Conservation (phyloP, 2,329 filamentous ascomycete species). For the Penicillium sp. region DNA sequence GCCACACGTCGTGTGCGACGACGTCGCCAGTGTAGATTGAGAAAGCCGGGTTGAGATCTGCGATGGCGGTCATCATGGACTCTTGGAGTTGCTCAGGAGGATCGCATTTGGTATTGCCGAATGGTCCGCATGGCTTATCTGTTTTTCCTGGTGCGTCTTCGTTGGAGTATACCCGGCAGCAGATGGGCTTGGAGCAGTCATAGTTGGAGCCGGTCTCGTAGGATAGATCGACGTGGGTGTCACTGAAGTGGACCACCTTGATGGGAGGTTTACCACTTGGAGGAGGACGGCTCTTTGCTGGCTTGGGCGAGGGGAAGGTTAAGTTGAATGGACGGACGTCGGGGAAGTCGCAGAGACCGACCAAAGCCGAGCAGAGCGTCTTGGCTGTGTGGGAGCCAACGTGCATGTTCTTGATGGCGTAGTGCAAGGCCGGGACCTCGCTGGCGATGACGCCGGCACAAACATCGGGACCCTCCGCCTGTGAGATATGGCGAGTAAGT, state of each 20-base stretch:
- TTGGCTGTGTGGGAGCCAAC: constrained; percentile 58
- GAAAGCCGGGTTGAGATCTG: constrained; percentile 56
- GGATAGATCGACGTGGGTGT: constrained; percentile 64
- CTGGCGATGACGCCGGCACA: constrained; percentile 59
- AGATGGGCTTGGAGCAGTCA: constrained; percentile 65
- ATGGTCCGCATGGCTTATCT: constrained; percentile 57
- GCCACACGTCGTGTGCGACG: constrained; percentile 57
- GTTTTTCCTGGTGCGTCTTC: constrained; percentile 57
- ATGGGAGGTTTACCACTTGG: constrained; percentile 57
- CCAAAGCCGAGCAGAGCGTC: constrained; percentile 59
- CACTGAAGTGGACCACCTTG: constrained; percentile 65
- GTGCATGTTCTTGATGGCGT: constrained; percentile 55
- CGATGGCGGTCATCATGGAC: constrained; percentile 57
- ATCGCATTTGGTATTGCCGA: constrained; percentile 63
- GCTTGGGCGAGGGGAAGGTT: constrained; percentile 52
- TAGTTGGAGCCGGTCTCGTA: constrained; percentile 62
- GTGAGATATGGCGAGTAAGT: neutral
- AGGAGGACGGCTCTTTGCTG: constrained; percentile 47
- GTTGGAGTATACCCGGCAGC: constrained; percentile 61
- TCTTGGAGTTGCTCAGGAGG: constrained; percentile 58
- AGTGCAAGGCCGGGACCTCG: constrained; percentile 61
- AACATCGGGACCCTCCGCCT: constrained; percentile 62
- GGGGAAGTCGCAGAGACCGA: constrained; percentile 62
- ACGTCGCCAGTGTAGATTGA: constrained; percentile 67
- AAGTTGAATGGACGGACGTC: constrained; percentile 52